phyloP scores from a whole-genome alignment of 1,139 yeast species.

The Pichia cactophila region DNA sequence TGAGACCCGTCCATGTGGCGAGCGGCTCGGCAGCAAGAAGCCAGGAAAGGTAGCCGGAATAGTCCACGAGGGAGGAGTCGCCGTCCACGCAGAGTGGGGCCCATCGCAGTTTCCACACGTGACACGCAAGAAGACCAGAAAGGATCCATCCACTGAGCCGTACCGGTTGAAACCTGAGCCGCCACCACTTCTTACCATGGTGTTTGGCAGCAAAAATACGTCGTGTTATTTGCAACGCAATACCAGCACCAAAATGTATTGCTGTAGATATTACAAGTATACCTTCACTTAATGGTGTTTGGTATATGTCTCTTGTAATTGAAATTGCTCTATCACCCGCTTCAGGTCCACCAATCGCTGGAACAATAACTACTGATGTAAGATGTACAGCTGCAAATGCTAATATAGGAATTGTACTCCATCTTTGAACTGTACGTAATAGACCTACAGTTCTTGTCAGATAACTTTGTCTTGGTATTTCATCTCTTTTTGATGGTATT shows the following conservation, averaged over 20 bases:
- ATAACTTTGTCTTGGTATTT: constrained; percentile 2
- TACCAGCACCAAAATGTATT: constrained; percentile 49
- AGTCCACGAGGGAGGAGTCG: constrained; percentile 48
- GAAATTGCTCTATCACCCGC: constrained; percentile 51
- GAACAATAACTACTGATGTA: constrained; percentile 48
- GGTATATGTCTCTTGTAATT: constrained; percentile 57
- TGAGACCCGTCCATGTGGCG: constrained; percentile 7
- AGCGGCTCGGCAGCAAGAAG: not conserved
- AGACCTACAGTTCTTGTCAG: constrained; percentile 13
- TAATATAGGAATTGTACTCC: constrained; percentile 53
- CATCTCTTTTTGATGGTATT: not conserved
- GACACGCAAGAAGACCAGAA: constrained; percentile 40
- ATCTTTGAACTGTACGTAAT: constrained; percentile 39
- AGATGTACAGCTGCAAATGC: constrained; percentile 55
- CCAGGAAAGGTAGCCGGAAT: constrained; percentile 42
- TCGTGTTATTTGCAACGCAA: constrained; percentile 32
- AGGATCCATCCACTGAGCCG: constrained; percentile 24
- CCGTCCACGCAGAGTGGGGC: constrained; percentile 52
- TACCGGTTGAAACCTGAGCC: not conserved
- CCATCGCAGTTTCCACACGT: constrained; percentile 40
- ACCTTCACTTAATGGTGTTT: constrained; percentile 42
- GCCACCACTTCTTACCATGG: not conserved
- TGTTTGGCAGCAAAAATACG: not conserved
- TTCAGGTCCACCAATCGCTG: constrained; percentile 39
- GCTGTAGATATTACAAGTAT: constrained; percentile 38